These are phyloP conservation scores for Citrullus mucosospermus DNA, from an alignment of 306 rosid species.

Conservation along the genomic window DNA sequence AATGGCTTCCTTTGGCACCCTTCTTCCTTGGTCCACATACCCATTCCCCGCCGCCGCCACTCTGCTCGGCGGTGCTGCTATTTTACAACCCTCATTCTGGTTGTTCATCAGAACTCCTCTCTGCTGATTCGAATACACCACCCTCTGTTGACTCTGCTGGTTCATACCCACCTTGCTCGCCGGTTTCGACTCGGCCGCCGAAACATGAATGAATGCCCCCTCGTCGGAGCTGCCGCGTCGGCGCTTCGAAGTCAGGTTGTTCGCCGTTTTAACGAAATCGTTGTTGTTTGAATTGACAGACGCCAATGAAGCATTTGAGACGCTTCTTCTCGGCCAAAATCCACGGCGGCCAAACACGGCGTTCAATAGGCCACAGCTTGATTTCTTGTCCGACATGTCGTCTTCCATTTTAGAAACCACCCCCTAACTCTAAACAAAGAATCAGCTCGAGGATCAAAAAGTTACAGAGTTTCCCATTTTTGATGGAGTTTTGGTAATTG, in stretches of 20 bases:
- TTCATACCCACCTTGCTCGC: conserved; percentile 1
- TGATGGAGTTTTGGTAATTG: too few relatives aligned
- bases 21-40: conserved; percentile 51
- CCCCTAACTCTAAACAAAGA: background rate
- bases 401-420: conserved; percentile 35
- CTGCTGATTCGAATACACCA: conserved; percentile 6
- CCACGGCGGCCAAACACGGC: conserved; percentile 45
- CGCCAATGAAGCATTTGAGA: conserved; percentile 22
- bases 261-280: conserved; percentile 21
- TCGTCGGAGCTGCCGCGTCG: conserved; percentile 25
- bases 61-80: conserved; percentile 4
- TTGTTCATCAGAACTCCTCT: background rate
- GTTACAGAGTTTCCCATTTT: background rate
- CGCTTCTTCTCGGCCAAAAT: conserved; percentile 23
- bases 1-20: conserved; percentile 53
- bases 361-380: conserved; percentile 53
- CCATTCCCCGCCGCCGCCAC: conserved; percentile 9
- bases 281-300: background rate
- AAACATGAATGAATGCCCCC: background rate
- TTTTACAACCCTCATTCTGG: conserved; percentile 1
- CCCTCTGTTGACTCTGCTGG: conserved; percentile 11
- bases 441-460: background rate
- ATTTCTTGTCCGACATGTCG: conserved; percentile 38
- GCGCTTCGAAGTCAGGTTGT: conserved; percentile 26
- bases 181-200: background rate